Percentiles rank a stretch among this genome's conserved stretches.
Evolutionary conservation across 2,329 filamentous ascomycete species (phyloP).

Genomic region (Pestalotiopsis sp.): DNA sequence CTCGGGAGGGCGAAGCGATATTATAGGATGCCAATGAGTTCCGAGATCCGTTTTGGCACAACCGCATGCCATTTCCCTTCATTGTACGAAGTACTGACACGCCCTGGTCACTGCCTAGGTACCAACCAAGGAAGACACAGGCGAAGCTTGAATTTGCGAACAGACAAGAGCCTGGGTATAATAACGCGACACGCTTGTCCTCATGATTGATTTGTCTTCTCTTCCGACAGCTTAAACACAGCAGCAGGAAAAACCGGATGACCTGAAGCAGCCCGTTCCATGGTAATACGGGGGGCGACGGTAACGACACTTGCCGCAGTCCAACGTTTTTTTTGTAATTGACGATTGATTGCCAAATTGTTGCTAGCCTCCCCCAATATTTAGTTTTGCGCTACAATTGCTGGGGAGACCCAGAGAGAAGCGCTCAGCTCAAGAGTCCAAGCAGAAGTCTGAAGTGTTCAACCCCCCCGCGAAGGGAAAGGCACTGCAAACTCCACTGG

Average conservation of each 20-base stretch:
- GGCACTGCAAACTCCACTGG: background rate
- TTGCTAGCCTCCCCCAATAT: background rate
- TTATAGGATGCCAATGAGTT: background rate
- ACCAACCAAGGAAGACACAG: background rate
- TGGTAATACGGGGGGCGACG: background rate
- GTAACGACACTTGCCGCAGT: background rate
- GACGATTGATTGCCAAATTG: constrained; percentile 1
- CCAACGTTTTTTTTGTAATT: background rate
- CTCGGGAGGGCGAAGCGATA: constrained; percentile 1
- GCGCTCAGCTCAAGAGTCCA: background rate
- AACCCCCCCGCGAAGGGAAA: too few relatives aligned
- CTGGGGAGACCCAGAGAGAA: background rate
- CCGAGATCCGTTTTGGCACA: background rate
- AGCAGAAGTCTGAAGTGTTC: too few relatives aligned
- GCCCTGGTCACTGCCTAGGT: background rate
- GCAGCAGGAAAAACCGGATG: constrained; percentile 3
- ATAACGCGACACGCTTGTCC: background rate
- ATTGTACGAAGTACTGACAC: background rate
- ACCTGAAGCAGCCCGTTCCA: constrained; percentile 2
- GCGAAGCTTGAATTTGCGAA: background rate
- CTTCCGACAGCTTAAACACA: background rate
- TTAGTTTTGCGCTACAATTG: constrained; percentile 4
- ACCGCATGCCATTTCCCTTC: background rate
- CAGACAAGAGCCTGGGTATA: background rate
- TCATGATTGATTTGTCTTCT: background rate